Conservation (phyloP, 352 stramenopile genomes). For the Saprolegnia diclina region DNA sequence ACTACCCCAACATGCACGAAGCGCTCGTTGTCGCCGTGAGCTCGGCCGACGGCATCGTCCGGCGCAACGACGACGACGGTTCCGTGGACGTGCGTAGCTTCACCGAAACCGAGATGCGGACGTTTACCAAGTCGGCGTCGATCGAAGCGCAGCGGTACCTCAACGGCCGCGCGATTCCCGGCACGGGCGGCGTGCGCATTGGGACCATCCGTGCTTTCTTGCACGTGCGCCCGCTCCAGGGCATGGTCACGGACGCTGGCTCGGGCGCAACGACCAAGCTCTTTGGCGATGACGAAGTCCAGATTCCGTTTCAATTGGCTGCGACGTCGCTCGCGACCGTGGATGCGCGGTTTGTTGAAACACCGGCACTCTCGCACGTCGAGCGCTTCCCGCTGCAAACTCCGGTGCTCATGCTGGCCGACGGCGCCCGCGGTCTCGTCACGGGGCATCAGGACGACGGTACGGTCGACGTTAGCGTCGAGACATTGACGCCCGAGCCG, state of each 20-base stretch:
- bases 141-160: slow-evolving; percentile 68
- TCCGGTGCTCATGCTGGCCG: slow-evolving; percentile 79
- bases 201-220: slow-evolving; percentile 68
- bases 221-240: slow-evolving; percentile 84
- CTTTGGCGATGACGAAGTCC: slow-evolving; percentile 92
- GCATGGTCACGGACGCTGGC: slow-evolving; percentile 91
- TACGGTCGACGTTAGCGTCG: slow-evolving; percentile 84
- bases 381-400: slow-evolving; percentile 88
- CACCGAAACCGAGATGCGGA: slow-evolving; percentile 45
- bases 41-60: slow-evolving; percentile 53
- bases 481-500: slow-evolving; percentile 91
- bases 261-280: slow-evolving; percentile 94
- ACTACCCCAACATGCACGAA: slow-evolving; percentile 98
- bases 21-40: slow-evolving; percentile 81
- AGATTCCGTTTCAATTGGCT: slow-evolving; percentile 95
- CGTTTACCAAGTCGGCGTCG: slow-evolving; percentile 62
- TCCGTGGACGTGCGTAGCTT: slow-evolving; percentile 31
- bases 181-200: slow-evolving; percentile 91
- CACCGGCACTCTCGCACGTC: slow-evolving; percentile 61
- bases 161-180: slow-evolving; percentile 63
- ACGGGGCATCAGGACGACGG: slow-evolving; percentile 52
- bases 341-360: slow-evolving; percentile 93
- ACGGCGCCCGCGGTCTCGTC: slow-evolving; percentile 82
- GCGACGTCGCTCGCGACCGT: slow-evolving; percentile 87
- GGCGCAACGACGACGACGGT: slow-evolving; percentile 15